These are phyloP conservation scores for Ensete glaucum DNA, from an alignment of 176 grass and related monocot genomes.

Conservation along the genomic window DNA sequence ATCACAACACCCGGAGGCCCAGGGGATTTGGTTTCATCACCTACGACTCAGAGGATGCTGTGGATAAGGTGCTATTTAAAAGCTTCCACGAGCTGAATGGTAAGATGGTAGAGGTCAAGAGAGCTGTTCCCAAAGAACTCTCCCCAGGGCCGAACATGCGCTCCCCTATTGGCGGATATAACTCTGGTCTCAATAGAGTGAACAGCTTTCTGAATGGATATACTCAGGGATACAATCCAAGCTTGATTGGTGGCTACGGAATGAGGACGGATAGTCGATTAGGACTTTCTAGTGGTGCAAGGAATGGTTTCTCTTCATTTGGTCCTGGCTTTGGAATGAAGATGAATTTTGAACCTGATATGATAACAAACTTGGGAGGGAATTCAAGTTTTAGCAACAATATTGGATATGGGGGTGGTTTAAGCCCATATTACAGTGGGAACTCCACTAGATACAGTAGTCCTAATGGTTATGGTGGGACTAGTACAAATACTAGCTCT, in stretches of 20 bases:
- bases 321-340: constrained; percentile 59
- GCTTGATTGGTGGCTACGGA: constrained; percentile 58
- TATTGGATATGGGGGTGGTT: constrained; percentile 42
- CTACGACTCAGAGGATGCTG: constrained; percentile 62
- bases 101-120: constrained; percentile 92
- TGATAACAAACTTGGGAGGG: constrained; percentile 44
- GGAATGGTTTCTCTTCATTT: constrained; percentile 64
- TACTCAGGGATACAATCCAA: constrained; percentile 53
- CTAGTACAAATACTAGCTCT: constrained; percentile 43
- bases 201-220: constrained; percentile 83
- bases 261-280: constrained; percentile 65
- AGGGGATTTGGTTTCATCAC: constrained; percentile 92
- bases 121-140: constrained; percentile 70
- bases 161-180: constrained; percentile 53
- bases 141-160: constrained; percentile 59
- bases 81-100: constrained; percentile 81
- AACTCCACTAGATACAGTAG: constrained; percentile 62
- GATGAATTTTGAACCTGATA: constrained; percentile 58
- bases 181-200: constrained; percentile 37
- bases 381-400: constrained; percentile 57
- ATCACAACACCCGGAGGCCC: constrained; percentile 76
- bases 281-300: constrained; percentile 42
- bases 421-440: constrained; percentile 71
- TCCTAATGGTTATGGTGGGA: constrained; percentile 46
- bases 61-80: constrained; percentile 69